Evolutionary conservation across 805 yeast genomes (phyloP).

Genomic region (Lipomyces orientalis): DNA sequence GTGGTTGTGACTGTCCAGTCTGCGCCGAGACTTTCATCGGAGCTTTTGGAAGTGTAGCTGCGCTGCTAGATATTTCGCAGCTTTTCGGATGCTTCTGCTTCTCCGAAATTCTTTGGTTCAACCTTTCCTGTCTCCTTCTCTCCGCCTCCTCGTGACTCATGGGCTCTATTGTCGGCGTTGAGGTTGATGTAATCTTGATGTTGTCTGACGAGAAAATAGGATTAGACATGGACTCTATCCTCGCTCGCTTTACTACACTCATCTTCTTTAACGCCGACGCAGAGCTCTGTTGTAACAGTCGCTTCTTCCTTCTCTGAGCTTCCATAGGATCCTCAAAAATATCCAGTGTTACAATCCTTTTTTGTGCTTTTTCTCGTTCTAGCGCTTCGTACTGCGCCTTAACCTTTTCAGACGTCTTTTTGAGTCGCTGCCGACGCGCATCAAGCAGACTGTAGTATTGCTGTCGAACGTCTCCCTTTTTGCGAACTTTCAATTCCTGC

Average conservation of each 20-base stretch:
- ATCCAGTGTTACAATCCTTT: slow-evolving; percentile 28
- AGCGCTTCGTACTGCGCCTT: slow-evolving; percentile 28
- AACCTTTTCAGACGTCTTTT: slow-evolving; percentile 26
- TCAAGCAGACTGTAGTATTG: slow-evolving; percentile 41
- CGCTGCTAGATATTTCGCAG: background rate
- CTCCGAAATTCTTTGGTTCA: slow-evolving; percentile 6
- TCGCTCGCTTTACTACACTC: slow-evolving; percentile 29
- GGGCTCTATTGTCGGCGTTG: background rate
- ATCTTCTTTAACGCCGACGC: slow-evolving; percentile 18
- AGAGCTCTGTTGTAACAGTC: slow-evolving; percentile 2
- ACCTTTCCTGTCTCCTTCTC: slow-evolving; percentile 18
- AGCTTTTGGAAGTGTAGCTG: background rate
- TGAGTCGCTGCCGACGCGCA: slow-evolving; percentile 44
- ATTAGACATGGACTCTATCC: slow-evolving; percentile 23
- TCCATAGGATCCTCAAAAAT: slow-evolving; percentile 22
- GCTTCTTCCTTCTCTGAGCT: slow-evolving; percentile 8
- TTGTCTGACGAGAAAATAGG: slow-evolving; percentile 16
- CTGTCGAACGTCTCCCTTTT: slow-evolving; percentile 40
- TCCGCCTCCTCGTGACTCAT: slow-evolving; percentile 29
- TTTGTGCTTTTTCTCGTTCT: slow-evolving; percentile 18
- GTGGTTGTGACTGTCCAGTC: background rate
- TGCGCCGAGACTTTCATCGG: background rate
- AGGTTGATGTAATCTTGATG: background rate
- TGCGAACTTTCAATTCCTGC: slow-evolving; percentile 32
- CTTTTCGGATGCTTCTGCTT: background rate